Evolutionary conservation across 805 yeast species (phyloP).

Genomic region (Lipomyces spencermartinsiae): DNA sequence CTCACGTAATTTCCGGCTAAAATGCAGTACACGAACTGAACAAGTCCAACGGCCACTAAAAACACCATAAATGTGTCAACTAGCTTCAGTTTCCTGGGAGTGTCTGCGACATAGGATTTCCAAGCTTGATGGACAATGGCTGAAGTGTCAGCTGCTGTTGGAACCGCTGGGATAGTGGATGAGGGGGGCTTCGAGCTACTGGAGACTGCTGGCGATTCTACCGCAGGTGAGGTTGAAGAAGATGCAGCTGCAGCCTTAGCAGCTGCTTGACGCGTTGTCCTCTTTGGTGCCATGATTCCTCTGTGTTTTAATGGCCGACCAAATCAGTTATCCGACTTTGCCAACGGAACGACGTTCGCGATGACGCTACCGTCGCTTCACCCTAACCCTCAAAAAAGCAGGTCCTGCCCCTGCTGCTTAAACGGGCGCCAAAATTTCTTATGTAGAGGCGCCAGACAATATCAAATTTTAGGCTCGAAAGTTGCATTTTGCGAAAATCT

Average conservation of each 20-base stretch:
- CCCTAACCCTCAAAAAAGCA: not conserved
- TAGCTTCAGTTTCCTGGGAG: conserved; percentile 51
- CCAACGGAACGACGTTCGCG: too few relatives aligned
- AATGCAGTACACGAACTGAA: conserved; percentile 79
- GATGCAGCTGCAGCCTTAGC: conserved; percentile 4
- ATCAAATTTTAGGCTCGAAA: too few relatives aligned
- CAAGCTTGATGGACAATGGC: conserved; percentile 23
- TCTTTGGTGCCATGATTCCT: conserved; percentile 12
- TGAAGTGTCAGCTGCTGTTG: conserved; percentile 24
- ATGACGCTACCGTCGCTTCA: too few relatives aligned
- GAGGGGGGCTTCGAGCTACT: not conserved
- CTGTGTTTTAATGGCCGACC: not conserved
- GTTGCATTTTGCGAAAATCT: too few relatives aligned
- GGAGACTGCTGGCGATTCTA: not conserved
- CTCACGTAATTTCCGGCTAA: conserved; percentile 74
- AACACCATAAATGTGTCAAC: conserved; percentile 81
- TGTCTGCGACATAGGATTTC: conserved; percentile 26
- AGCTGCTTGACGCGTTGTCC: conserved; percentile 2
- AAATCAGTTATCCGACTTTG: not conserved
- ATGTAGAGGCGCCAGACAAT: not conserved
- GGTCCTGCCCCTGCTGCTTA: not conserved
- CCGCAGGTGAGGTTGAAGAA: not conserved
- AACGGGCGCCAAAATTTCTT: not conserved
- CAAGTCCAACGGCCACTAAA: conserved; percentile 71
- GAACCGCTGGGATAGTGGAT: not conserved